These are phyloP conservation scores for Vitis hybrid DNA, from an alignment of 177 flowering plant genomes.

Conservation along the genomic window DNA sequence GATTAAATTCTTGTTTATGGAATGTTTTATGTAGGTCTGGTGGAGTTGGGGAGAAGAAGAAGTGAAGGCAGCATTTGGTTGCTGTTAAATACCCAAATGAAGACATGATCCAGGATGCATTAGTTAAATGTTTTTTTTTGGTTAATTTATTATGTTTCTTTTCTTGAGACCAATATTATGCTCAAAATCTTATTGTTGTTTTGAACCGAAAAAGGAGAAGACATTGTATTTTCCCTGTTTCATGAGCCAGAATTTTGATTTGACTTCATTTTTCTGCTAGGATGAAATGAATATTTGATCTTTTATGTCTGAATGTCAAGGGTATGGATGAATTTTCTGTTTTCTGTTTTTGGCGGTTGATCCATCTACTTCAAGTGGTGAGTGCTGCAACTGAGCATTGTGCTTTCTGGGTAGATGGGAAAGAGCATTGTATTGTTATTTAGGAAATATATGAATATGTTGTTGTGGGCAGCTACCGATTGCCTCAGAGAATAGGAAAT, in stretches of 20 bases:
- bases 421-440: too few relatives aligned
- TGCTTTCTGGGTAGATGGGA: too few relatives aligned
- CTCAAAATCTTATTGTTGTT: not conserved
- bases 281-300: not conserved
- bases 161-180: not conserved
- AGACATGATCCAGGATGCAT: not conserved
- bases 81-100: not conserved
- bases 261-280: not conserved
- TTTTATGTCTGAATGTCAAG: too few relatives aligned
- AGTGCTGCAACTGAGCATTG: too few relatives aligned
- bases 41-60: conserved; percentile 46
- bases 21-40: conserved; percentile 32
- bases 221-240: not conserved
- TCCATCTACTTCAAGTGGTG: too few relatives aligned
- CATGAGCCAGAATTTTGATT: not conserved
- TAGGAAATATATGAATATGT: too few relatives aligned
- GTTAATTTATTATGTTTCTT: not conserved
- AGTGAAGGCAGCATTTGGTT: conserved; percentile 18
- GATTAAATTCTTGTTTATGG: not conserved
- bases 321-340: too few relatives aligned
- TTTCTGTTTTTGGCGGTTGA: too few relatives aligned
- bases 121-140: not conserved
- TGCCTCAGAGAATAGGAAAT: too few relatives aligned
- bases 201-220: not conserved
- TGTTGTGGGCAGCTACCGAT: too few relatives aligned